phyloP scores from a whole-genome alignment of 441 rosid species.

The Adansonia rubrostipa region DNA sequence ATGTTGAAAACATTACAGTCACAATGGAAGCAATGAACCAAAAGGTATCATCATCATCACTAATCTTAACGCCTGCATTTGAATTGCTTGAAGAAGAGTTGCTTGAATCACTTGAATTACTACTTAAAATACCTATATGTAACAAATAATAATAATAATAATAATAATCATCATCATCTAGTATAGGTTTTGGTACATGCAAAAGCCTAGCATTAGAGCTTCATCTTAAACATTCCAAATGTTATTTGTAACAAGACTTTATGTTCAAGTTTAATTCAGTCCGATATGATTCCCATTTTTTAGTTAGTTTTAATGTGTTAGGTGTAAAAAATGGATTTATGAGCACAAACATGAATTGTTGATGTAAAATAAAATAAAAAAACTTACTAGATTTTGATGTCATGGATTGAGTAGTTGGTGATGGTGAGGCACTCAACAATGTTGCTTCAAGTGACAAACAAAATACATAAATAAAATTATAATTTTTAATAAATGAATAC shows the following conservation, averaged over 20 bases:
- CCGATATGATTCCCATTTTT: no score
- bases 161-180: no score
- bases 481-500: background rate
- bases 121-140: background rate
- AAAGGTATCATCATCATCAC: background rate
- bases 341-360: background rate
- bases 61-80: background rate
- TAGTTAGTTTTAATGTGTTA: background rate
- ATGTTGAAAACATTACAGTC: background rate
- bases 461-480: no score
- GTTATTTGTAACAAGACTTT: no score
- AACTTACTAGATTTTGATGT: background rate
- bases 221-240: background rate
- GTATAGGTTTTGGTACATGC: no score
- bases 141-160: background rate
- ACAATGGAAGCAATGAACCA: background rate
- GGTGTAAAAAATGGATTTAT: background rate
- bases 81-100: background rate
- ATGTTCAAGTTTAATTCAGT: no score
- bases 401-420: background rate
- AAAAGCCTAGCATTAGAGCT: no score
- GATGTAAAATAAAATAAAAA: background rate
- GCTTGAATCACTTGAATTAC: background rate
- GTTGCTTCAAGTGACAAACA: background rate
- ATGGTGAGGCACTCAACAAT: background rate